Percentiles rank a stretch among this genome's conserved stretches.
phyloP scores from a whole-genome alignment of 2,329 filamentous ascomycete species.

The Dactylonectria estremocensis region DNA sequence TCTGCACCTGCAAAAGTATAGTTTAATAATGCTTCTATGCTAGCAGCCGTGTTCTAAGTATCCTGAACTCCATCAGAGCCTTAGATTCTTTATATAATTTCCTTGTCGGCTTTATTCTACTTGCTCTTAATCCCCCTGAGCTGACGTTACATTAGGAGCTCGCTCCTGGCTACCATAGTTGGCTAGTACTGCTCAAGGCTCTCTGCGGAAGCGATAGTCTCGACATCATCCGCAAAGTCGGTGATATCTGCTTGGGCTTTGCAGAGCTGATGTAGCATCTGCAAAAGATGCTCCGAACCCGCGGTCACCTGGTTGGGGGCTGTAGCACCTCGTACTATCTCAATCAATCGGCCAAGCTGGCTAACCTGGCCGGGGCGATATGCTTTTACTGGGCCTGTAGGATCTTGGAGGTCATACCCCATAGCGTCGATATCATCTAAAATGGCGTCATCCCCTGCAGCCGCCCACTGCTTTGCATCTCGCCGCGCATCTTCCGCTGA shows the following conservation, averaged over 20 bases:
- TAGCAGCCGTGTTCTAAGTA: no score
- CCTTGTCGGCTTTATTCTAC: background rate
- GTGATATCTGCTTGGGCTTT: background rate
- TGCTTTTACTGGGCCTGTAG: background rate
- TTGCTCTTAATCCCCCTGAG: background rate
- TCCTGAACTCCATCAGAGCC: no score
- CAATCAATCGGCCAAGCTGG: background rate
- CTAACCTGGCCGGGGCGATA: background rate
- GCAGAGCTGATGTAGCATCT: background rate
- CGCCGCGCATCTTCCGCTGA: constrained; percentile 16
- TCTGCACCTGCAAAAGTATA: background rate
- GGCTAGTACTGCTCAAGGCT: background rate
- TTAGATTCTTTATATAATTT: background rate
- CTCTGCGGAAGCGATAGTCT: no score
- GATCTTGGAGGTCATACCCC: background rate
- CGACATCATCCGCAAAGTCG: no score
- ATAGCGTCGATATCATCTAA: background rate
- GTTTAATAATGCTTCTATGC: background rate
- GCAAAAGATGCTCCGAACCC: background rate
- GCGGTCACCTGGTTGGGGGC: no score
- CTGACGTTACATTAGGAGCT: no score
- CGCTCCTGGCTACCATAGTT: background rate
- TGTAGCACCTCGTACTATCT: background rate
- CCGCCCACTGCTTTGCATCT: constrained; percentile 9
- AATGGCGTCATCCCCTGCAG: background rate